These are phyloP conservation scores for Maudiozyma bulderi DNA, from an alignment of 805 yeast species.

Conservation along the genomic window DNA sequence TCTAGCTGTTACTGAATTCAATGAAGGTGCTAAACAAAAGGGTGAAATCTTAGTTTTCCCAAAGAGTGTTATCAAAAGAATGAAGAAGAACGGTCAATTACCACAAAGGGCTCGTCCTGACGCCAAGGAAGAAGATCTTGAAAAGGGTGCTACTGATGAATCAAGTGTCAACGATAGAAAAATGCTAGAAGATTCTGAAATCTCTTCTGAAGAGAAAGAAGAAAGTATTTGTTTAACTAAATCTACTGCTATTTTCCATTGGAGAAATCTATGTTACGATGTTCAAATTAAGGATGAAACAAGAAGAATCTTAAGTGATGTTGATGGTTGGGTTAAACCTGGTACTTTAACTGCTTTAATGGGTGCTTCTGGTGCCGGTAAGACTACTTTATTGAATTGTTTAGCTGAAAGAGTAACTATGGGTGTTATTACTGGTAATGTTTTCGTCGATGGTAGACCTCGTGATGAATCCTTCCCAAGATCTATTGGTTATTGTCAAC, in stretches of 20 bases:
- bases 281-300: slow-evolving; percentile 52
- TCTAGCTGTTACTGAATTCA: slow-evolving; percentile 40
- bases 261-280: slow-evolving; percentile 68
- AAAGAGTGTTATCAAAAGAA: slow-evolving; percentile 35
- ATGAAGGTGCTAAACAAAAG: slow-evolving; percentile 45
- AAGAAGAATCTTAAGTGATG: slow-evolving; percentile 50
- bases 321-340: slow-evolving; percentile 77
- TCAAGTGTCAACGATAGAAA: slow-evolving; percentile 15
- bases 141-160: slow-evolving; percentile 6
- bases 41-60: slow-evolving; percentile 55
- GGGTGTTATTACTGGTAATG: slow-evolving; percentile 63
- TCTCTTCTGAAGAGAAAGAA: slow-evolving; percentile 2
- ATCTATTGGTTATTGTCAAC: slow-evolving; percentile 66
- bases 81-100: slow-evolving; percentile 31
- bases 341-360: slow-evolving; percentile 70
- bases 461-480: slow-evolving; percentile 52
- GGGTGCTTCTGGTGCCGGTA: slow-evolving; percentile 80
- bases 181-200: slow-evolving; percentile 18
- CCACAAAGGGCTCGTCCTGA: not conserved
- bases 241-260: slow-evolving; percentile 52
- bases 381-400: slow-evolving; percentile 63
- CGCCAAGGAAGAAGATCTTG: slow-evolving; percentile 4
- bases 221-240: slow-evolving; percentile 18
- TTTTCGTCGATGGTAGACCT: slow-evolving; percentile 53
- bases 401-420: slow-evolving; percentile 60